Evolutionary conservation across 2,329 filamentous ascomycete genomes (phyloP).

Genomic region (Macroventuria anomochaeta): DNA sequence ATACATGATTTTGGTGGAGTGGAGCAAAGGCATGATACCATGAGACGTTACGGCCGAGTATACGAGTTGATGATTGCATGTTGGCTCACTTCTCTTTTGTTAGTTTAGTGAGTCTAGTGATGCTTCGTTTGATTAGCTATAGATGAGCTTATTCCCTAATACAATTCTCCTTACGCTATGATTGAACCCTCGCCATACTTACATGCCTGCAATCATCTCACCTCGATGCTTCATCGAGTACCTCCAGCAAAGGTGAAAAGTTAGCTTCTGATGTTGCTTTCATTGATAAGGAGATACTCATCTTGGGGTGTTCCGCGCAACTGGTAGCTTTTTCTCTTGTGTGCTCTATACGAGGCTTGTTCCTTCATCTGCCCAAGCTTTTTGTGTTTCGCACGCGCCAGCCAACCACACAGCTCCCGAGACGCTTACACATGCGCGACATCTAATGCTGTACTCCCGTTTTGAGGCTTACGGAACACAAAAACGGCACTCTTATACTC

Average conservation of each 20-base stretch:
- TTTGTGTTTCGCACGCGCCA: background rate
- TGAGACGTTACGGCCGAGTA: slow-evolving; percentile 20
- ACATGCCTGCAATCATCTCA: background rate
- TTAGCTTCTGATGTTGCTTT: too few species aligned
- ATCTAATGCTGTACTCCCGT: background rate
- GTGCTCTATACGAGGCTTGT: background rate
- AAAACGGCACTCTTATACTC: slow-evolving; percentile 1
- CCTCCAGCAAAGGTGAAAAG: too few species aligned
- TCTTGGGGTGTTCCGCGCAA: background rate
- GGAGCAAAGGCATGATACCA: slow-evolving; percentile 25
- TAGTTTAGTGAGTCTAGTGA: background rate
- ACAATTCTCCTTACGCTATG: slow-evolving; percentile 10
- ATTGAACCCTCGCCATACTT: background rate
- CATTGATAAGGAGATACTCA: too few species aligned
- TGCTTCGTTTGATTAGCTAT: slow-evolving; percentile 13
- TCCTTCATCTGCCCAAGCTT: background rate
- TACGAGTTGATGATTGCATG: slow-evolving; percentile 13
- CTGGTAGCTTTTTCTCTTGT: background rate
- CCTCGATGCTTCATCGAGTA: too few species aligned
- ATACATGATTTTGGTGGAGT: slow-evolving; percentile 12
- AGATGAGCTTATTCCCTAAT: slow-evolving; percentile 15
- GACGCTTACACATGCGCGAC: slow-evolving; percentile 8
- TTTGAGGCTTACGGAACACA: slow-evolving; percentile 10
- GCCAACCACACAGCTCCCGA: slow-evolving; percentile 4
- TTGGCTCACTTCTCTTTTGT: slow-evolving; percentile 2